Evolutionary conservation across 768 basidiomycete species (phyloP).

Genomic region (Mycena crocata): DNA sequence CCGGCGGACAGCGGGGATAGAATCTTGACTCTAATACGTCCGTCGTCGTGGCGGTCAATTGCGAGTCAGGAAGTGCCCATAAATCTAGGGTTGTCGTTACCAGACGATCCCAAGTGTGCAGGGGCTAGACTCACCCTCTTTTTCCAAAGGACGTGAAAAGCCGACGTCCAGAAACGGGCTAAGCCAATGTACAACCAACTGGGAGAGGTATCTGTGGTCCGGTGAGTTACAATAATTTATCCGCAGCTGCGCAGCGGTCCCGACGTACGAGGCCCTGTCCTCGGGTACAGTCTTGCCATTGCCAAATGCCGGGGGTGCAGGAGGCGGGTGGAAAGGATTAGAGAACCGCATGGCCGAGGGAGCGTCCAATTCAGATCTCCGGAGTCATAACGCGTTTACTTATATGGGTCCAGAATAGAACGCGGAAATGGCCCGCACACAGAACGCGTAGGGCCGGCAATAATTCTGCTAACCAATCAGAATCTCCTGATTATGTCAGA

Average conservation of each 20-base stretch:
- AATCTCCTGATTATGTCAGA: no score
- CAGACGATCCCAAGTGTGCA: no score
- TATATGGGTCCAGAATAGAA: no score
- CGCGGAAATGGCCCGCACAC: no score
- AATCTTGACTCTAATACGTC: constrained; percentile 58
- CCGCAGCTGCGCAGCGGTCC: background rate
- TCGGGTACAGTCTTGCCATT: constrained; percentile 34
- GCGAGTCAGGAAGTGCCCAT: constrained; percentile 59
- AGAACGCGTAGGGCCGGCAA: no score
- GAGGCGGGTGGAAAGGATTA: constrained; percentile 35
- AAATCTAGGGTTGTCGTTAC: constrained; percentile 55
- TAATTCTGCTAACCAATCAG: no score
- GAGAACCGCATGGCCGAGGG: constrained; percentile 11
- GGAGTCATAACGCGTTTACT: no score
- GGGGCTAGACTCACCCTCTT: constrained; percentile 56
- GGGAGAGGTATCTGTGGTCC: constrained; percentile 54
- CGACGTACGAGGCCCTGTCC: constrained; percentile 49
- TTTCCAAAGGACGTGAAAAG: constrained; percentile 66
- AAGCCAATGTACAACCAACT: constrained; percentile 65
- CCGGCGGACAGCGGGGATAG: constrained; percentile 62
- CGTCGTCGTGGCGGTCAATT: constrained; percentile 52
- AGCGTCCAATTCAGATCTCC: no score
- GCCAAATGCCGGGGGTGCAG: constrained; percentile 38
- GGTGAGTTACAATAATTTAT: background rate
- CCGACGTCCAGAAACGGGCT: constrained; percentile 66